Evolutionary conservation across 148 eudicot species (phyloP).

Genomic region (Rhododendron henanense): DNA sequence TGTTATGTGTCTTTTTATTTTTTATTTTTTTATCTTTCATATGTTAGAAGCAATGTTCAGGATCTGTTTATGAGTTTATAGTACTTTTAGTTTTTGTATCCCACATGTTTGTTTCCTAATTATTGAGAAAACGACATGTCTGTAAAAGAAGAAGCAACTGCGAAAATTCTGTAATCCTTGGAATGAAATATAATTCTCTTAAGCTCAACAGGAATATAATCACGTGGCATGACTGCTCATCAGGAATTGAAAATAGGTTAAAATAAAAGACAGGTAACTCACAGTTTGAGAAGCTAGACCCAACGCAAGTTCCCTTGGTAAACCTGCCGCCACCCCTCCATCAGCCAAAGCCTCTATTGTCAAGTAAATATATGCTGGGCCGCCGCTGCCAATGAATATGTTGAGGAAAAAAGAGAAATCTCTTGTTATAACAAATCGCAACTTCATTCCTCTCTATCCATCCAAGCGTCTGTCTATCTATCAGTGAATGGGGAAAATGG

Average conservation of each 20-base stretch:
- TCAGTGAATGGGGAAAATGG: neutral
- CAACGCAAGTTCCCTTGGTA: constrained; percentile 83
- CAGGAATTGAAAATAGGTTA: neutral
- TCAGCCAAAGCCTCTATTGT: constrained; percentile 98
- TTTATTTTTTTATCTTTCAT: neutral
- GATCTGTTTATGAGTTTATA: neutral
- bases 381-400: constrained; percentile 60
- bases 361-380: constrained; percentile 87
- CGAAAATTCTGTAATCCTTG: neutral
- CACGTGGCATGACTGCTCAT: neutral
- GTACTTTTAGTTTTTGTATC: neutral
- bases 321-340: constrained; percentile 97
- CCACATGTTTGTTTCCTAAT: neutral
- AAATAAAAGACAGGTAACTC: constrained; percentile 23
- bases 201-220: neutral
- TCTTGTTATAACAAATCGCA: neutral
- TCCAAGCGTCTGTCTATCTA: neutral
- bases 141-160: neutral
- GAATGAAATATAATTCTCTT: neutral
- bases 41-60: neutral
- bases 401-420: constrained; percentile 1
- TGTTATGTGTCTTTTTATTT: neutral
- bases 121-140: neutral
- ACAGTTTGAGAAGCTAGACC: constrained; percentile 96
- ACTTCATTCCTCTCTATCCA: neutral